These are phyloP conservation scores for Marvania coccoides DNA, from an alignment of 139 green algal genomes.

Conservation along the genomic window DNA sequence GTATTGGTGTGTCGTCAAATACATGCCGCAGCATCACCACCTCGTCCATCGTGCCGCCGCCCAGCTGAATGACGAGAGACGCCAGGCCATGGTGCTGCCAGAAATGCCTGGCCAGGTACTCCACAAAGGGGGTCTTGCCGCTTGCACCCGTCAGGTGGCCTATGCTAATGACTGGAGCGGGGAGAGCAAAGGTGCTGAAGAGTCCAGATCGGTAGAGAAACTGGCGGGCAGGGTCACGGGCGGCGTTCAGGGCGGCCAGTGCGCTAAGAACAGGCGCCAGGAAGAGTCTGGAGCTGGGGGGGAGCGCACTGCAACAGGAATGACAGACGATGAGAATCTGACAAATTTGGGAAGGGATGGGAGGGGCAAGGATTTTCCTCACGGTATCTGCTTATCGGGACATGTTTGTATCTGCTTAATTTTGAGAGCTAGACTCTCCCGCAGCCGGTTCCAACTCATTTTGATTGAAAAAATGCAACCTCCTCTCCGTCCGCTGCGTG, in stretches of 20 bases:
- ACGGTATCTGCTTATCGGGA: slow-evolving; percentile 1
- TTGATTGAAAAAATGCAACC: too few relatives aligned
- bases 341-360: too few relatives aligned
- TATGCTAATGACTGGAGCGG: slow-evolving; percentile 21
- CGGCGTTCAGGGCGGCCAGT: slow-evolving; percentile 1
- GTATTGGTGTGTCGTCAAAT: slow-evolving; percentile 10
- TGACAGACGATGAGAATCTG: neutral
- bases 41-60: slow-evolving; percentile 25
- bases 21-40: slow-evolving; percentile 16
- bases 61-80: slow-evolving; percentile 23
- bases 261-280: slow-evolving; percentile 16
- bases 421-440: neutral
- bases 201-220: slow-evolving; percentile 28
- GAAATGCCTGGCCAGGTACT: slow-evolving; percentile 26
- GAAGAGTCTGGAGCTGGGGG: slow-evolving; percentile 5
- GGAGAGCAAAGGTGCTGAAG: slow-evolving; percentile 11
- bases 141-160: slow-evolving; percentile 22
- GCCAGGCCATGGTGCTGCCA: slow-evolving; percentile 4
- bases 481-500: too few relatives aligned
- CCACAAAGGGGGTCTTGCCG: slow-evolving; percentile 32
- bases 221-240: neutral
- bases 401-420: slow-evolving; percentile 5
- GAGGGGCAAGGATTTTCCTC: too few relatives aligned
- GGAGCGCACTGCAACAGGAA: slow-evolving; percentile 17
- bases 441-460: neutral